Evolutionary conservation across 306 rosid species (phyloP).

Genomic region (Rosa persica): DNA sequence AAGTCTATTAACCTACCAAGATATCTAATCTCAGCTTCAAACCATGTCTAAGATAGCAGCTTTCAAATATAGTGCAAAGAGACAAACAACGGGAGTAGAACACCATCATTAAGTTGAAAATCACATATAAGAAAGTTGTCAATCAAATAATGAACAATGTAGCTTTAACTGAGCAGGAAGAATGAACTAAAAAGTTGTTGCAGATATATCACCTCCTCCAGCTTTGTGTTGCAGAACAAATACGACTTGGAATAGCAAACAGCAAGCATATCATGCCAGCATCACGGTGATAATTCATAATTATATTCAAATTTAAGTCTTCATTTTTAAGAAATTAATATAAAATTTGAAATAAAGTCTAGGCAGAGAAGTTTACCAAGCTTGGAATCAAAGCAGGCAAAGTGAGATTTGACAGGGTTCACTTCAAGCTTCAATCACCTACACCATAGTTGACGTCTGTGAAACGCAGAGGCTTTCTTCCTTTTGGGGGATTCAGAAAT

Average conservation of each 20-base stretch:
- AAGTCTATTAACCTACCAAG: not conserved
- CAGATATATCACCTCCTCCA: too few species aligned
- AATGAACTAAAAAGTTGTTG: not conserved
- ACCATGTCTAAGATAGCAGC: not conserved
- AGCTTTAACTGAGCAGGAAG: not conserved
- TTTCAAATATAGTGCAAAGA: too few species aligned
- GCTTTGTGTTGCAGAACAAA: too few species aligned
- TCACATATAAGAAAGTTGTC: not conserved
- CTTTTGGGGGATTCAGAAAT: not conserved
- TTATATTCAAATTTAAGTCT: too few species aligned
- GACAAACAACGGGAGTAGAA: not conserved
- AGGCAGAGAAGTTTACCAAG: constrained; percentile 3
- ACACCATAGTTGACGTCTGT: not conserved
- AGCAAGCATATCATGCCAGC: not conserved
- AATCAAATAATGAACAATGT: not conserved
- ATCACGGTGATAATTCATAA: not conserved
- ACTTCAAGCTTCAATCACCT: not conserved
- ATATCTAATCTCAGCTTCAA: not conserved
- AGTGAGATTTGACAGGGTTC: not conserved
- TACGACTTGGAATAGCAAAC: not conserved
- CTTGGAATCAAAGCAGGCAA: not conserved
- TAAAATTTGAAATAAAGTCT: not conserved
- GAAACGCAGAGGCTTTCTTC: constrained; percentile 2
- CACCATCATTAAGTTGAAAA: not conserved
- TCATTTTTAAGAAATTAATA: not conserved